These are phyloP conservation scores for Lithospermum erythrorhizon DNA, from an alignment of 257 asterid genomes.

Conservation along the genomic window DNA sequence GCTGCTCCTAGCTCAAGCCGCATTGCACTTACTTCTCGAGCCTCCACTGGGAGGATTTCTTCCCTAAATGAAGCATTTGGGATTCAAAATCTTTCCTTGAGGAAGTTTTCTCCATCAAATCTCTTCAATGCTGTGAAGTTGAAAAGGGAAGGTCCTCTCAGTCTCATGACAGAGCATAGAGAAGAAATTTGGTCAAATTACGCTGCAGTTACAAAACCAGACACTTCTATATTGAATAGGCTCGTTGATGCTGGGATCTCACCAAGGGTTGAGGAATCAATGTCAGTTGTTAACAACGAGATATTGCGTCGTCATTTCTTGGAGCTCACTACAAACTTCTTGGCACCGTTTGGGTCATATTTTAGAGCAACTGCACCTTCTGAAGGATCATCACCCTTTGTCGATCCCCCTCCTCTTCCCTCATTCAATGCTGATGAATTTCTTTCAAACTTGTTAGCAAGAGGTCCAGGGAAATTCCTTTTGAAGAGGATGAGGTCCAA, in stretches of 20 bases:
- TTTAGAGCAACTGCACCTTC: constrained; percentile 81
- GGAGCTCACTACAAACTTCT: constrained; percentile 93
- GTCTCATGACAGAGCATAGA: constrained; percentile 90
- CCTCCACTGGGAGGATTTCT: constrained; percentile 33
- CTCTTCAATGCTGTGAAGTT: constrained; percentile 80
- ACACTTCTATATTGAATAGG: constrained; percentile 88
- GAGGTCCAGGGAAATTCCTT: constrained; percentile 96
- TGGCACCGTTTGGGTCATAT: constrained; percentile 98
- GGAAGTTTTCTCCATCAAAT: constrained; percentile 66
- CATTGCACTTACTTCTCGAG: constrained; percentile 37
- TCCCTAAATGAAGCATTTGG: constrained; percentile 26
- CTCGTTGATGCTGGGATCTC: constrained; percentile 97
- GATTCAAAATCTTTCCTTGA: constrained; percentile 46
- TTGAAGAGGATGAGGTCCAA: constrained; percentile 81
- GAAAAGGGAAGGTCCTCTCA: constrained; percentile 92
- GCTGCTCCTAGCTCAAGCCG: constrained; percentile 57
- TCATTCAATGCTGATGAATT: constrained; percentile 72
- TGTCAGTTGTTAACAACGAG: constrained; percentile 98
- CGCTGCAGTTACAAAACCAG: constrained; percentile 75
- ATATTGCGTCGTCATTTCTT: constrained; percentile 94
- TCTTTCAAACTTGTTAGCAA: constrained; percentile 45
- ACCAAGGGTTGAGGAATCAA: constrained; percentile 98
- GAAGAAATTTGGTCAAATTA: constrained; percentile 89
- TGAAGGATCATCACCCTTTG: constrained; percentile 85
- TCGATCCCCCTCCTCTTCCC: constrained; percentile 89